Conservation (phyloP, 345 rosid genomes). For the Syzygium aromaticum region DNA sequence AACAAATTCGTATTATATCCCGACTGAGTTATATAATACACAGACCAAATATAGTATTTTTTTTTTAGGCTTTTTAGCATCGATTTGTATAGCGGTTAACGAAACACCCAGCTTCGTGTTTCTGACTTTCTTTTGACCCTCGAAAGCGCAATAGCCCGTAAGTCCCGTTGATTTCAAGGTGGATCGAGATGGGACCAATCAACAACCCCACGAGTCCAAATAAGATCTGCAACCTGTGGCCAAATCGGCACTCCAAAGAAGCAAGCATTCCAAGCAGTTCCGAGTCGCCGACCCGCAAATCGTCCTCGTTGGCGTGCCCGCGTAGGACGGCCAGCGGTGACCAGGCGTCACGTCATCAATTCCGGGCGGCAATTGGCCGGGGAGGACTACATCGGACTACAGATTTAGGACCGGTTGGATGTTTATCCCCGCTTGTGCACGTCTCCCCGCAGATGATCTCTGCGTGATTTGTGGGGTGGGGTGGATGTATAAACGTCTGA, state of each 20-base stretch:
- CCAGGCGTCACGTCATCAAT: too few species aligned
- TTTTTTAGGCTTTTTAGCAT: neutral
- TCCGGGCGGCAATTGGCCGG: too few species aligned
- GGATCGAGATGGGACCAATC: neutral
- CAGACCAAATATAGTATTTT: neutral
- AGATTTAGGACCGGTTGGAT: accelerated
- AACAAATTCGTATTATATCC: neutral
- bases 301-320: neutral
- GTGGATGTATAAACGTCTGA: neutral
- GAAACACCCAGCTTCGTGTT: neutral
- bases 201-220: neutral
- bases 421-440: neutral
- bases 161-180: neutral
- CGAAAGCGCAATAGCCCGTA: neutral
- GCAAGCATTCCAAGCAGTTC: neutral
- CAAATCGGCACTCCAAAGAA: neutral
- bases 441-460: neutral
- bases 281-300: neutral
- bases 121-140: neutral
- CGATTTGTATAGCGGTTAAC: neutral
- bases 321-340: too few species aligned
- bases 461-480: neutral
- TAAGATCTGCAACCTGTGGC: neutral
- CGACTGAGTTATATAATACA: neutral
- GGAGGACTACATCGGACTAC: too few species aligned